Percentiles rank a stretch among this genome's conserved stretches.
phyloP scores from a whole-genome alignment of 352 stramenopile genomes.

The Phytophthora pistaciae region DNA sequence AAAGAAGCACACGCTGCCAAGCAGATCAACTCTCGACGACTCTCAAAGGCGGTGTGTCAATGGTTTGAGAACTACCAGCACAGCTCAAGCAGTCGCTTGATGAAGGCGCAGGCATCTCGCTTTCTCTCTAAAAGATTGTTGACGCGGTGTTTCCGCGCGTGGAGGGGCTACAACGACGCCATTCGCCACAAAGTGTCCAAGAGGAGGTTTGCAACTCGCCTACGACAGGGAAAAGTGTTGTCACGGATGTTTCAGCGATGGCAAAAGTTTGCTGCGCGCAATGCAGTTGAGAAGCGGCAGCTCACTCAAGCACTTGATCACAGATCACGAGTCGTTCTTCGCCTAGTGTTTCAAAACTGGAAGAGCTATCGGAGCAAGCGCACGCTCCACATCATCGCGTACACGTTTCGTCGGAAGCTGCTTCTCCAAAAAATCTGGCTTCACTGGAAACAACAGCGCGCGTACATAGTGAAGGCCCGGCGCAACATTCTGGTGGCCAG shows the following conservation, averaged over 20 bases:
- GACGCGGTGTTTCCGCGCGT: slow-evolving; percentile 8
- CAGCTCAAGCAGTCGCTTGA: background rate
- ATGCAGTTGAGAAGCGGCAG: background rate
- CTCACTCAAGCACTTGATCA: slow-evolving; percentile 3
- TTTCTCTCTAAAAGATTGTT: slow-evolving; percentile 9
- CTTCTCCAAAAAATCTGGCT: slow-evolving; percentile 33
- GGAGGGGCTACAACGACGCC: slow-evolving; percentile 13
- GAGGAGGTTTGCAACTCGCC: slow-evolving; percentile 1
- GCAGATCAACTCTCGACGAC: slow-evolving; percentile 14
- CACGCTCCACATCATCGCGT: slow-evolving; percentile 30
- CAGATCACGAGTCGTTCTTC: slow-evolving; percentile 8
- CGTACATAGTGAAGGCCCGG: slow-evolving; percentile 38
- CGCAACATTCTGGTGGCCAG: slow-evolving; percentile 35
- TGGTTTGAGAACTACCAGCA: slow-evolving; percentile 15
- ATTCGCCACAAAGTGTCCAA: slow-evolving; percentile 20
- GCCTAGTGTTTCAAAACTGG: slow-evolving; percentile 22
- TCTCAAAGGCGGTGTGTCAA: slow-evolving; percentile 15
- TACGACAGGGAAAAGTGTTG: slow-evolving; percentile 17
- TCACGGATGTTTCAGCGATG: slow-evolving; percentile 23
- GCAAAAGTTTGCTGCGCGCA: slow-evolving; percentile 1
- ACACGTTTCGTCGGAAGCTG: slow-evolving; percentile 6
- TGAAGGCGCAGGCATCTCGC: slow-evolving; percentile 6
- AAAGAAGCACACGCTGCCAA: slow-evolving; percentile 9
- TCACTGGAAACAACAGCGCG: slow-evolving; percentile 21
- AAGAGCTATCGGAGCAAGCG: slow-evolving; percentile 26